phyloP scores from a whole-genome alignment of 176 grass and related monocot species.

The Ensete glaucum region DNA sequence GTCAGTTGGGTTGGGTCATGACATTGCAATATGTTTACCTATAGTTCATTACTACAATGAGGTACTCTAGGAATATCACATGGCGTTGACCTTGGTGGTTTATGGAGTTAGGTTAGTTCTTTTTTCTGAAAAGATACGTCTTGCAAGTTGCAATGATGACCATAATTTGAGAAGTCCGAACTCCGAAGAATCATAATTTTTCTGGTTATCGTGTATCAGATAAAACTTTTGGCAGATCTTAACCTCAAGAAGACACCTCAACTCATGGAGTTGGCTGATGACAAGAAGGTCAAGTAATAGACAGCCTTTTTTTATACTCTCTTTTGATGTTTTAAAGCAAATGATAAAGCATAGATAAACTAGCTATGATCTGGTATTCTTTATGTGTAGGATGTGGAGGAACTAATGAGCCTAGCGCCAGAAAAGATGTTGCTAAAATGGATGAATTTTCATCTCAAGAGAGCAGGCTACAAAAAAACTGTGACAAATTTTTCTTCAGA shows the following conservation, averaged over 20 bases:
- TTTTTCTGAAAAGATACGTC: not conserved
- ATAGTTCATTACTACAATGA: not conserved
- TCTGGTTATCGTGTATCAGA: constrained; percentile 30
- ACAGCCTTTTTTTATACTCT: not conserved
- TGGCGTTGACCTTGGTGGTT: too few species aligned
- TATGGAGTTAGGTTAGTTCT: not conserved
- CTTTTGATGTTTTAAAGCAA: constrained; percentile 20
- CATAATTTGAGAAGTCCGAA: not conserved
- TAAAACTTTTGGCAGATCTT: constrained; percentile 95
- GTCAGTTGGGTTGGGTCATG: too few species aligned
- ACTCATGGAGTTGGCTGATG: constrained; percentile 84
- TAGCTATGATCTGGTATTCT: not conserved
- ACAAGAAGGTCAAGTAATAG: constrained; percentile 46
- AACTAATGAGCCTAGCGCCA: constrained; percentile 74
- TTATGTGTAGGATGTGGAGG: constrained; percentile 81
- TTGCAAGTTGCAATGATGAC: too few species aligned
- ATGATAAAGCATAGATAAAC: not conserved
- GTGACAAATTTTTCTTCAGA: constrained; percentile 97
- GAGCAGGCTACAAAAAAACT: constrained; percentile 91
- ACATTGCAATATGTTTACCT: too few species aligned
- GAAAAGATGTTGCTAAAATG: constrained; percentile 93
- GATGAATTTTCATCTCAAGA: constrained; percentile 99
- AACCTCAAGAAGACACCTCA: constrained; percentile 98
- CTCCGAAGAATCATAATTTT: not conserved
- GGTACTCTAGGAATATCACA: not conserved